These are phyloP conservation scores for Aspergillus sp. DNA, from an alignment of 2,329 filamentous ascomycete genomes.

Conservation along the genomic window DNA sequence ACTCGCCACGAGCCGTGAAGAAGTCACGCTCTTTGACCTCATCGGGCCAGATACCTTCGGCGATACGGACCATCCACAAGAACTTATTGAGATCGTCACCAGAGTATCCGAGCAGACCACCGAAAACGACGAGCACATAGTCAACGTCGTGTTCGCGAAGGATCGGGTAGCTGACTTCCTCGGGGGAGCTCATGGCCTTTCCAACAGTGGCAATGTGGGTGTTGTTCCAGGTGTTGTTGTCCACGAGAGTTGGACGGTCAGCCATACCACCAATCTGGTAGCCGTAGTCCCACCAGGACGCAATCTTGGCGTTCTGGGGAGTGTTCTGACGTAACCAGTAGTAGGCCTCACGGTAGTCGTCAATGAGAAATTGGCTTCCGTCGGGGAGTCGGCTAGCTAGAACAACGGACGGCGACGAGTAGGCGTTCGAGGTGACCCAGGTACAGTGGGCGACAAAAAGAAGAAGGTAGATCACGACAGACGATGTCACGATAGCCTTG, in stretches of 20 bases:
- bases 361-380: slow-evolving; percentile 95
- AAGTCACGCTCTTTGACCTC: slow-evolving; percentile 96
- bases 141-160: slow-evolving; percentile 98
- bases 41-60: slow-evolving; percentile 99
- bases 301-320: slow-evolving; percentile 87
- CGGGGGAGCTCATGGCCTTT: slow-evolving; percentile 95
- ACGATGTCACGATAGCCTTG: slow-evolving; percentile 68
- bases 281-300: slow-evolving; percentile 99
- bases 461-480: slow-evolving; percentile 71
- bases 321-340: slow-evolving; percentile 99
- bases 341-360: slow-evolving; percentile 98
- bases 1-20: slow-evolving; percentile 90
- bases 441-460: slow-evolving; percentile 97
- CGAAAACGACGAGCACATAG: slow-evolving; percentile 96
- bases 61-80: slow-evolving; percentile 99
- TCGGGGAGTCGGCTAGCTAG: slow-evolving; percentile 87
- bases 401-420: slow-evolving; percentile 96
- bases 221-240: slow-evolving; percentile 99
- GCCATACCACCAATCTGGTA: slow-evolving; percentile 99
- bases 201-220: slow-evolving; percentile 98
- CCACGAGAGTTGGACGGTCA: slow-evolving; percentile 89
- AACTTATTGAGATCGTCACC: slow-evolving; percentile 99
- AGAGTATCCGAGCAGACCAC: slow-evolving; percentile 90
- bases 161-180: slow-evolving; percentile 97
- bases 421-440: slow-evolving; percentile 98